phyloP scores from a whole-genome alignment of 371 early-diverging fungal species.

The Basidiobolus meristosporus region DNA sequence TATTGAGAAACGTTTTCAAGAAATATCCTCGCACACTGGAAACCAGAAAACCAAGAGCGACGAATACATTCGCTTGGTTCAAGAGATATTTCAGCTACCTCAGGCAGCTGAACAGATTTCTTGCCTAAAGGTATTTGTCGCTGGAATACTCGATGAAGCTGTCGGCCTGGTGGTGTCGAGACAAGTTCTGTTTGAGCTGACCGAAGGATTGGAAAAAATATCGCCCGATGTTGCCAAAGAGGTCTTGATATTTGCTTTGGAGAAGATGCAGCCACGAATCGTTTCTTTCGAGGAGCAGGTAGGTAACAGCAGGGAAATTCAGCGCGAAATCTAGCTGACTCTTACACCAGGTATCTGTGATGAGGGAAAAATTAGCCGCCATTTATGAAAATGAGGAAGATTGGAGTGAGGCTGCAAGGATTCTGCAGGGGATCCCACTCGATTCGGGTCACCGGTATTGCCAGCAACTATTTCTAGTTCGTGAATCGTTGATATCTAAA shows the following conservation, averaged over 20 bases:
- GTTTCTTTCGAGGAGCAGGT: conserved; percentile 85
- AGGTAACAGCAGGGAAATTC: conserved; percentile 1
- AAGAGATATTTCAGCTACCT: too few species aligned
- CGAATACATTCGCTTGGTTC: too few species aligned
- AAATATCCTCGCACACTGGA: too few species aligned
- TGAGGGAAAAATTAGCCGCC: conserved; percentile 49
- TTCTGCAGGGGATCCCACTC: conserved; percentile 61
- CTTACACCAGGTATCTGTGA: conserved; percentile 32
- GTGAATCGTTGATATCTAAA: not conserved
- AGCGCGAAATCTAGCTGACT: not conserved
- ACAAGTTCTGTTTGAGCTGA: conserved; percentile 46
- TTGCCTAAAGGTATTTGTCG: too few species aligned
- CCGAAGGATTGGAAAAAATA: conserved; percentile 12
- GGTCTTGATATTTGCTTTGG: conserved; percentile 29
- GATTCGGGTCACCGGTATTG: conserved; percentile 67
- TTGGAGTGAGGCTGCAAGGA: conserved; percentile 58
- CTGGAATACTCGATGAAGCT: conserved; percentile 26
- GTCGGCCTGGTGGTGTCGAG: conserved; percentile 58
- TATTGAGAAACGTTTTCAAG: too few species aligned
- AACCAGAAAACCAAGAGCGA: too few species aligned
- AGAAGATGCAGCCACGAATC: conserved; percentile 34
- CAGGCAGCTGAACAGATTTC: too few species aligned
- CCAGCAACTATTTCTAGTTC: not conserved
- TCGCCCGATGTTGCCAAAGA: conserved; percentile 19
- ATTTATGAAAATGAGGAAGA: conserved; percentile 58